phyloP scores from a whole-genome alignment of 257 asterid species.

The Nicotiana benthamiana region DNA sequence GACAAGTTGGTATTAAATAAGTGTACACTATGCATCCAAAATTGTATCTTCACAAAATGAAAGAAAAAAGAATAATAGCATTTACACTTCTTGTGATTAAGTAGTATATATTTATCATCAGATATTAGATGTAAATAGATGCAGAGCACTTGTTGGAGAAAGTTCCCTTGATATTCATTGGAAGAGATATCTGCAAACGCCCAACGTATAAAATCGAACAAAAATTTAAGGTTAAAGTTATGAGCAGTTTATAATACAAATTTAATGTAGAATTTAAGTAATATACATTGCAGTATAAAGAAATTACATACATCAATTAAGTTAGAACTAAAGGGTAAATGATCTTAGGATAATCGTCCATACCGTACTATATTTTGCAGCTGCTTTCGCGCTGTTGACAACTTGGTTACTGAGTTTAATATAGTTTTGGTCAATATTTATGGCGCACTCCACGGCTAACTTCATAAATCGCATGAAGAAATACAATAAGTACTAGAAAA shows the following conservation, averaged over 20 bases:
- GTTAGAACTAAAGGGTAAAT: background rate
- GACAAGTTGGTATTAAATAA: background rate
- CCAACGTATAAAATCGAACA: background rate
- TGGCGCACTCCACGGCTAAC: constrained; percentile 62
- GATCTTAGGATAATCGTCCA: background rate
- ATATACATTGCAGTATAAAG: background rate
- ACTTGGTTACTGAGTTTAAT: constrained; percentile 23
- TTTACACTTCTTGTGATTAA: background rate
- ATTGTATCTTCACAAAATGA: background rate
- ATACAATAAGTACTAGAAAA: background rate
- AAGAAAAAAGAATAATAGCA: background rate
- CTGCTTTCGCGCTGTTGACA: constrained; percentile 20
- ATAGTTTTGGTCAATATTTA: constrained; percentile 26
- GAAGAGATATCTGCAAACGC: constrained; percentile 43
- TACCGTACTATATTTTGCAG: constrained; percentile 27
- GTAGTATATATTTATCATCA: background rate
- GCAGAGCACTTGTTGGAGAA: constrained; percentile 52
- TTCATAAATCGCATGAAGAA: background rate
- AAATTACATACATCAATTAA: background rate
- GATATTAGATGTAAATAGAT: constrained; percentile 33
- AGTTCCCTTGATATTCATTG: constrained; percentile 27
- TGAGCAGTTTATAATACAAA: background rate
- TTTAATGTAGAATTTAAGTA: background rate
- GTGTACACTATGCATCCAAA: background rate
- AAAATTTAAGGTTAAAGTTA: background rate